A percentile compares a stretch with the other conserved stretches of the same genome.
Conservation (phyloP, 495 filamentous ascomycete species). For the Penicillium psychrofluorescens region DNA sequence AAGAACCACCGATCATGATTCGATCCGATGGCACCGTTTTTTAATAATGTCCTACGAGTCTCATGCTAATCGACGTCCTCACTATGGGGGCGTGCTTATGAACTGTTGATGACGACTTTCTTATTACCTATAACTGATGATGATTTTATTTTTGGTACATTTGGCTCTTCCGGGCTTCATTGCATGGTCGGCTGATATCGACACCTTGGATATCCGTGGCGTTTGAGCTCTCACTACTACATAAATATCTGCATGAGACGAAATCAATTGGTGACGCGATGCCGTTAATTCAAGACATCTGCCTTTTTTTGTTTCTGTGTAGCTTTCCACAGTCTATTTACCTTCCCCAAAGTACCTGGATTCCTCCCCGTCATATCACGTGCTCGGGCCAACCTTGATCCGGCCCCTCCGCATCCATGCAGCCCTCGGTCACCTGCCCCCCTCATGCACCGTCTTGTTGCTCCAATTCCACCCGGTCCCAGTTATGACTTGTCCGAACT, state of each 20-base stretch:
- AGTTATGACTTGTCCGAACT: too few species aligned
- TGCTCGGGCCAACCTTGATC: constrained; percentile 11
- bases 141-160: constrained; percentile 3
- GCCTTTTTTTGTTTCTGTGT: constrained; percentile 1
- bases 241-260: background rate
- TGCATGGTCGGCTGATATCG: background rate
- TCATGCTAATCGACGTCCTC: too few species aligned
- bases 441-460: constrained; percentile 1
- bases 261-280: background rate
- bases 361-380: too few species aligned
- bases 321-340: constrained; percentile 1
- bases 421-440: constrained; percentile 8
- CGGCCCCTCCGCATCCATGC: constrained; percentile 19
- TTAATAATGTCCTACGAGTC: constrained; percentile 33
- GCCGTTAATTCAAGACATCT: too few species aligned
- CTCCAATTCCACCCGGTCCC: constrained; percentile 6
- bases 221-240: background rate
- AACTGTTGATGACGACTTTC: constrained; percentile 31
- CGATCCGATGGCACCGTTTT: constrained; percentile 95
- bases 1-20: constrained; percentile 94
- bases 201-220: background rate
- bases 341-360: too few species aligned
- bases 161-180: constrained; percentile 2
- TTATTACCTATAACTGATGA: constrained; percentile 8
- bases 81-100: constrained; percentile 14